phyloP scores from a whole-genome alignment of 306 rosid species.

The Gleditsia sinensis region DNA sequence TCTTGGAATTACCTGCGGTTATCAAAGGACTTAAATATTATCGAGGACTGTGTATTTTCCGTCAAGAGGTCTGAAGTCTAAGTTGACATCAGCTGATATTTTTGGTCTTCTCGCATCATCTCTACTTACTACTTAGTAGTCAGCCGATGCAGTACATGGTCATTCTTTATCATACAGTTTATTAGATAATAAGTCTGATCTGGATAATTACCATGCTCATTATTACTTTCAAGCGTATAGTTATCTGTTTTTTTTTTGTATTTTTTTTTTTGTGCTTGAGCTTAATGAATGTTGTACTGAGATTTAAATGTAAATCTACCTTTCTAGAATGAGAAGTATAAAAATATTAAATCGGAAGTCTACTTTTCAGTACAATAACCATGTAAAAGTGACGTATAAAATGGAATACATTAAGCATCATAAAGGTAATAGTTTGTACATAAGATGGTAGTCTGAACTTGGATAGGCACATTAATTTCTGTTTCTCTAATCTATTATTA shows the following conservation, averaged over 20 bases:
- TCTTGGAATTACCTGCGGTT: conserved; percentile 28
- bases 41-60: conserved; percentile 23
- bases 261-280: not conserved
- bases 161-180: conserved; percentile 17
- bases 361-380: not conserved
- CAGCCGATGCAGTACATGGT: conserved; percentile 29
- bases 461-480: not conserved
- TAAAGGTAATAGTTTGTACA: not conserved
- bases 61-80: conserved; percentile 30
- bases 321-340: not conserved
- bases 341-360: not conserved
- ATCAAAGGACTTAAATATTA: conserved; percentile 27
- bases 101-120: conserved; percentile 30
- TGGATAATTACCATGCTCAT: conserved; percentile 8
- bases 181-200: not conserved
- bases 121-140: conserved; percentile 3
- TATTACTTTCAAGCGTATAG: not conserved
- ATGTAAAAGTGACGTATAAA: not conserved
- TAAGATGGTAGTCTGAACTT: conserved; percentile 19
- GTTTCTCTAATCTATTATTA: not conserved
- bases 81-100: conserved; percentile 32
- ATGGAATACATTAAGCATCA: not conserved
- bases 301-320: conserved; percentile 13
- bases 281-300: not conserved
- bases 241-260: not conserved